Percentiles rank a stretch among this genome's conserved stretches.
phyloP scores from a whole-genome alignment of 78 protist species.

The Dictyostelium capitatum region DNA sequence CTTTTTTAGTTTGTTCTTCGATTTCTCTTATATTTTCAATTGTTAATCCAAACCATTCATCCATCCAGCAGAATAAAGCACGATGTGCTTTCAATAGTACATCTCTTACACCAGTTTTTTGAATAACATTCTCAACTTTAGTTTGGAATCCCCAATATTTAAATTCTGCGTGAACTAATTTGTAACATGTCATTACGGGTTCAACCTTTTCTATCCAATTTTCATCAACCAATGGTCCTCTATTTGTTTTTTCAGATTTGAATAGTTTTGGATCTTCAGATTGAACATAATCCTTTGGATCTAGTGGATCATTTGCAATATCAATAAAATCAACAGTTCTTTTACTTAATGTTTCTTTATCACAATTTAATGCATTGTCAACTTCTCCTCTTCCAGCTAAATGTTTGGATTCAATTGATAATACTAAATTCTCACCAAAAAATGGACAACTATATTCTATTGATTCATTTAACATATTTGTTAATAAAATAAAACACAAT shows the following conservation, averaged over 20 bases:
- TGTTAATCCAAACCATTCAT: conserved; percentile 89
- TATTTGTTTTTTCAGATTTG: conserved; percentile 85
- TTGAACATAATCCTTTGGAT: conserved; percentile 75
- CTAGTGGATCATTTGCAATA: conserved; percentile 67
- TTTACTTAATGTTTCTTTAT: conserved; percentile 18
- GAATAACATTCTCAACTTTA: conserved; percentile 86
- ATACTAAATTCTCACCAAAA: conserved; percentile 55
- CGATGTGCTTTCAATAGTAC: conserved; percentile 82
- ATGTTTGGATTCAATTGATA: conserved; percentile 71
- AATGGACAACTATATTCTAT: conserved; percentile 31
- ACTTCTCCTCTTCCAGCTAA: conserved; percentile 61
- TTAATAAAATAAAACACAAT: neutral
- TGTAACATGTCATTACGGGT: conserved; percentile 90
- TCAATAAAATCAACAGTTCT: conserved; percentile 58
- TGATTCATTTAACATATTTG: neutral
- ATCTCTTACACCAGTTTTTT: conserved; percentile 67
- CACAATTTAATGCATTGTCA: conserved; percentile 44
- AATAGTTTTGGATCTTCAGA: conserved; percentile 87
- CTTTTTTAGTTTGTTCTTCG: conserved; percentile 72
- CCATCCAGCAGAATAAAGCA: conserved; percentile 92
- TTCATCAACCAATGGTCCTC: conserved; percentile 85
- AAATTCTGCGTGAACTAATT: conserved; percentile 85
- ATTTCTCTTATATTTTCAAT: conserved; percentile 87
- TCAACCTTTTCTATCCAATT: conserved; percentile 73
- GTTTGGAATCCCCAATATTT: conserved; percentile 90